Evolutionary conservation across 2,329 filamentous ascomycete species (phyloP).

Genomic region (Dactylellina leptospora): DNA sequence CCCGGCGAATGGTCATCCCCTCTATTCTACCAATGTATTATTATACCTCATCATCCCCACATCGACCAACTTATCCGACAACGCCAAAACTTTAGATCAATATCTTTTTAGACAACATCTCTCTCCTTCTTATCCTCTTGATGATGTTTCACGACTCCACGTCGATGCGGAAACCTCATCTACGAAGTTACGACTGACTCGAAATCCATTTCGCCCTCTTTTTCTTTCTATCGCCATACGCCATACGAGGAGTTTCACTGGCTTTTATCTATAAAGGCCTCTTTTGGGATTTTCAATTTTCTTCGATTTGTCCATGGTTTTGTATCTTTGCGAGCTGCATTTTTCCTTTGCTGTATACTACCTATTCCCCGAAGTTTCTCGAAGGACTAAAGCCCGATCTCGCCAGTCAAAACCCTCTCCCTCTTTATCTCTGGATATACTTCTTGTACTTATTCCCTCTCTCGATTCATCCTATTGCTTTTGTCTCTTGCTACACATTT

Average conservation of each 20-base stretch:
- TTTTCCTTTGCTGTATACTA: constrained; percentile 24
- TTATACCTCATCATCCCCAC: constrained; percentile 11
- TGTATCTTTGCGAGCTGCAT: constrained; percentile 11
- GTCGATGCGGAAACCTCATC: constrained; percentile 2
- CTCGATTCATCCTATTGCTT: neutral
- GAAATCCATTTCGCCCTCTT: neutral
- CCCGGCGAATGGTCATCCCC: constrained; percentile 7
- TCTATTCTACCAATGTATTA: constrained; percentile 22
- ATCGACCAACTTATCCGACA: neutral
- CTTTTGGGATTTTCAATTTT: neutral
- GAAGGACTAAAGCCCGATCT: neutral
- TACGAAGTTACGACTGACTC: constrained; percentile 48
- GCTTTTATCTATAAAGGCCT: neutral
- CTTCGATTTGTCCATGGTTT: constrained; percentile 2
- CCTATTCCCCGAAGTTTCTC: neutral
- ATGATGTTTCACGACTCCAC: constrained; percentile 20
- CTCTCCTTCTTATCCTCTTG: constrained; percentile 2
- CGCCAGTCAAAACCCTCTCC: neutral
- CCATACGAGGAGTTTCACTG: constrained; percentile 43
- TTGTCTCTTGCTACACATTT: constrained; percentile 41
- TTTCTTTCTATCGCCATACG: constrained; percentile 12
- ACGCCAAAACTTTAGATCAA: constrained; percentile 4
- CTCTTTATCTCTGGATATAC: neutral
- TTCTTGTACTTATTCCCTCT: neutral
- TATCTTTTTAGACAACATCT: constrained; percentile 29